These are phyloP conservation scores for Erodium trifolium DNA, from an alignment of 441 rosid genomes.

Conservation along the genomic window DNA sequence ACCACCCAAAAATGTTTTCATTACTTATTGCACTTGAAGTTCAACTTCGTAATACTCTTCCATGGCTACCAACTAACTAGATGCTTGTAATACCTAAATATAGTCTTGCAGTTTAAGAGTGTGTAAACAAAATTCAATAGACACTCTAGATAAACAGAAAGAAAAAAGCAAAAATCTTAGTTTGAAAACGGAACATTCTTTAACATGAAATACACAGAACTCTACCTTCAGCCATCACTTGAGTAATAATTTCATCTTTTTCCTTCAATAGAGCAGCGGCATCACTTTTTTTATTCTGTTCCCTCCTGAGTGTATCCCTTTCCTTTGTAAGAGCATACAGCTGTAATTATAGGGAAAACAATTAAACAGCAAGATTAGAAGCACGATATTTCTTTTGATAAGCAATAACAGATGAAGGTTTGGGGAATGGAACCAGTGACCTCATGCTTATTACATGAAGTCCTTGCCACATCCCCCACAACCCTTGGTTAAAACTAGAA, in stretches of 20 bases:
- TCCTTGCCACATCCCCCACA: background rate
- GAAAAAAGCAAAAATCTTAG: background rate
- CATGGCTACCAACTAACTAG: background rate
- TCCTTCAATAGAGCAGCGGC: constrained; percentile 96
- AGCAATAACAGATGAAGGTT: background rate
- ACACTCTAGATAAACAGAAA: background rate
- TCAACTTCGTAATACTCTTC: background rate
- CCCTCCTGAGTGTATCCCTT: constrained; percentile 96
- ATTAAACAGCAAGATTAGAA: constrained; percentile 9
- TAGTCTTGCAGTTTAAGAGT: background rate
- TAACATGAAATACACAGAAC: constrained; percentile 17
- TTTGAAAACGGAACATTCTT: background rate
- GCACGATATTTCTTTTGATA: background rate
- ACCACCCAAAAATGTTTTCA: background rate
- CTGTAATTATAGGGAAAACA: constrained; percentile 28
- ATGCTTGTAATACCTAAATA: background rate
- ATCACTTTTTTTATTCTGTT: constrained; percentile 88
- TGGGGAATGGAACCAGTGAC: background rate
- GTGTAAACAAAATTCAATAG: background rate
- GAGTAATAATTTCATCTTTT: constrained; percentile 96
- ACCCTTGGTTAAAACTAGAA: background rate
- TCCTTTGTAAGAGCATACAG: constrained; percentile 95
- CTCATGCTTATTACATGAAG: background rate
- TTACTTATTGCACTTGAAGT: constrained; percentile 1
- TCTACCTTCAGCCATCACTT: constrained; percentile 99